Base-by-base conservation (phyloP, 805 yeast genomes). In the Saccharomycopsis capsularis region DNA sequence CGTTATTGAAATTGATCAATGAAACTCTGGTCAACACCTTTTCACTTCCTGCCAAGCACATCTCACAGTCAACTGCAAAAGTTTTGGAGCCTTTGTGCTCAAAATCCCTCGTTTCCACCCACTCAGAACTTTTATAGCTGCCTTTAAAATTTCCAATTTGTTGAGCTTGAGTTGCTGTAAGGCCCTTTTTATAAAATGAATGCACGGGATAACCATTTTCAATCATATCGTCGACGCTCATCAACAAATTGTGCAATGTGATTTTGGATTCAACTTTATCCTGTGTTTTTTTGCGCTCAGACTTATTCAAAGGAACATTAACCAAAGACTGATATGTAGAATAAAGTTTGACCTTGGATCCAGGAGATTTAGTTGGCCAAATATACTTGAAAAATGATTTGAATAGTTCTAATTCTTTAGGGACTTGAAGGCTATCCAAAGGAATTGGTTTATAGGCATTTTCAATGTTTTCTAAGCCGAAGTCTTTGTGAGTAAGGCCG, bases 11-110 rank as follows among this genome's bases (percentile, higher is more conserved):
- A 60, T 85, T 81, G 1, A 89, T 75, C 7, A 93, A 55, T 2
- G 96, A 85, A 0, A 86, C 78, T 46, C 97, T 71, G 0, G 98
- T 79, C 37, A 91, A 68, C 1, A 78, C 95, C 38, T 74, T 71
- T 0, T 88, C 89, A 1, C 59, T 54, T 0, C 68, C 75, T 0
- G 90, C 65, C 50, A 73, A 66, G 61, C 96, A 88, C 88, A 91
- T 93, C 65, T 91, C 99, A 69, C 99, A 93, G 65, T 91, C 99
- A 18, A 93, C 56, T 0, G 95, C 93, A 66, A 78, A 87, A 0
- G 84, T 77, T 49, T 72, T 79, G 0, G 84, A 74, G 0, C 81
- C 82, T 7, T 70, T 79, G 53, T 78, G 81, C 1, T 74, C 76
- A 52, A 78, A 75, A 1, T 59, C 48, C 13, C 36, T 55, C 0